phyloP scores from a whole-genome alignment of 2,329 filamentous ascomycete genomes.

The Cladosporium velox region DNA sequence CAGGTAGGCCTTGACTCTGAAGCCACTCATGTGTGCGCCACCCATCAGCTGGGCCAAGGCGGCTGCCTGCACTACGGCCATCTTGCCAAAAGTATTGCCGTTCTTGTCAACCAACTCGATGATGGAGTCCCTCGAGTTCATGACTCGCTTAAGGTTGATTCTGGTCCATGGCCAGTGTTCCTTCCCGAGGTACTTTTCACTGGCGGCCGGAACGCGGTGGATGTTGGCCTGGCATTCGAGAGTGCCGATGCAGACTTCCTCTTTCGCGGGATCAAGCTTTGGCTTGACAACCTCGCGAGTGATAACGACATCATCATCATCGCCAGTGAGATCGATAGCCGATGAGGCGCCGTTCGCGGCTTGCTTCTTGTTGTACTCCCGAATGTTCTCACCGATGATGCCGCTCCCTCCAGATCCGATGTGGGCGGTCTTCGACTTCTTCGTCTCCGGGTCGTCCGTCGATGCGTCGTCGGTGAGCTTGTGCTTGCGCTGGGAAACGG shows the following conservation, averaged over 20 bases:
- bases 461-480: constrained; percentile 51
- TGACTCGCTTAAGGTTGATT: constrained; percentile 61
- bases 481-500: constrained; percentile 62
- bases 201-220: constrained; percentile 27
- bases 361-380: constrained; percentile 53
- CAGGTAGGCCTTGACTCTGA: constrained; percentile 74
- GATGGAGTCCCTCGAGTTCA: constrained; percentile 48
- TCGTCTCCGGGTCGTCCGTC: constrained; percentile 23
- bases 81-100: constrained; percentile 69
- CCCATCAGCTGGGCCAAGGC: constrained; percentile 73
- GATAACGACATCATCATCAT: constrained; percentile 30
- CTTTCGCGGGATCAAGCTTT: background rate
- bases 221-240: constrained; percentile 28
- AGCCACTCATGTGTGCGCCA: constrained; percentile 52
- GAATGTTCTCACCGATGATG: constrained; percentile 66
- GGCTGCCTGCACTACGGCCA: constrained; percentile 67
- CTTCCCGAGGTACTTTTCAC: constrained; percentile 23
- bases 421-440: constrained; percentile 49
- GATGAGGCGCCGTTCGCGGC: constrained; percentile 29
- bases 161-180: constrained; percentile 71
- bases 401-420: constrained; percentile 53
- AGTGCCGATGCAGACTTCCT: constrained; percentile 31
- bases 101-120: constrained; percentile 76
- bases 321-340: constrained; percentile 54
- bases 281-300: constrained; percentile 21